Base-by-base conservation (phyloP, 441 rosid genomes). In the Aleurites moluccanus region DNA sequence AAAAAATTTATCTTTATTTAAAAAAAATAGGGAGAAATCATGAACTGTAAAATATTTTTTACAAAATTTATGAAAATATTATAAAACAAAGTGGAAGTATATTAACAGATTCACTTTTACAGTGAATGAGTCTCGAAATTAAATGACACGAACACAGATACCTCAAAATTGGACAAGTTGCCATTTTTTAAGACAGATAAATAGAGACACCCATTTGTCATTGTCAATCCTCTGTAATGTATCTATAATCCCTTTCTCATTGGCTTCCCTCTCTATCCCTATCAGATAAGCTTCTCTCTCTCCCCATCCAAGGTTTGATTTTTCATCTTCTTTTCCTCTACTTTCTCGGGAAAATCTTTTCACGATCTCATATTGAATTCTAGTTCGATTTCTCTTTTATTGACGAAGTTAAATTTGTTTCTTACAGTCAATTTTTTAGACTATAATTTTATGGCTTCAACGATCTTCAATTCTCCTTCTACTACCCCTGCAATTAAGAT, bases 401-500 rank as follows among this genome's bases (percentile, higher is more conserved):
- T 16, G 30, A 27, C 38, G 10, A 27, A 1, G 10, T 16, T 62
- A 1, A n/a, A 35, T 23, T 27, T 52, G 4, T n/a, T 35, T n/a
- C 20, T 13, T 25, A 7, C 66, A 68, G 74, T 14, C 23, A 21
- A 30, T 13, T 63, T 35, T 25, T 20, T 25, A 15, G 18, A n/a
- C 33, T 9, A 60, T 14, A 60, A 33, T 0, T 5, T 21, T 20
- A 79, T 81, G 83, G 77, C 81, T 30, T 77, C 81, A 0, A 67
- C 77, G 27, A 72, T 71, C 38, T 70, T 80, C 66, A 73, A 53
- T 63, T 21, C 63, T 72, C 20, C 73, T 23, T 74, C 27, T 23
- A 53, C 71, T 11, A 44, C 35, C 16, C 83, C 79, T 67, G 73
- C 62, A 6, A 33, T 49, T 44, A 77, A 77, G 35, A 76, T 67